Base-by-base conservation (phyloP, 805 yeast species). In the Lachancea sp. region DNA sequence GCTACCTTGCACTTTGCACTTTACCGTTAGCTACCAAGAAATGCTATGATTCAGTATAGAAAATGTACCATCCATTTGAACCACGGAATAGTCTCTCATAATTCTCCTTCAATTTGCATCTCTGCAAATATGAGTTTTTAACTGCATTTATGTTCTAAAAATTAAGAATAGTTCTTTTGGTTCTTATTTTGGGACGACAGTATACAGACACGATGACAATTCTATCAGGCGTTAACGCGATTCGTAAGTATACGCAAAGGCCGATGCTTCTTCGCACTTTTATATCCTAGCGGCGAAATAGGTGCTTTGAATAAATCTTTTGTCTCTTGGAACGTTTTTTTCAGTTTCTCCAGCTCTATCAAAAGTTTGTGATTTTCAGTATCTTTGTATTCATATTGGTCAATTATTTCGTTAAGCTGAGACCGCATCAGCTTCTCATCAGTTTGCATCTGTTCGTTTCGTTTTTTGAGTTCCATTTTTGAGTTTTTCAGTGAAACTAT, bases 271-370 rank as follows among this genome's bases (percentile, higher is more conserved):
- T 18, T 32, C n/a, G n/a, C 2, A 16, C 31, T 33, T 33, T 40
- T 40, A 35, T 40, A 38, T 8, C 22, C 31, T 10, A 40, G 37
- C 11, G 43, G 43, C 15, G 43, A 32, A 22, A 15, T 10, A n/a
- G 31, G 32, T 13, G 31, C 11, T 13, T 32, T 35, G 20, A 25
- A 30, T n/a, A 15, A 15, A 12, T 11, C 12, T 42, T 15, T 29
- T 15, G 45, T 29, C 20, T 36, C 41, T n/a, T 36, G 19, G 20
- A 36, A 34, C 3, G 7, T 30, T 11, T 18, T 30, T 22, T 19
- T 36, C 33, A 32, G 13, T 17, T 10, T 18, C 20, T 42, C 36
- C 36, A 42, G 16, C 13, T 36, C 36, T 27, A 17, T 29, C 22
- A 29, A 20, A 5, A 42, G 41, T 16, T 29, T 13, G 15, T 30